Percentiles rank a stretch among this genome's conserved stretches.
phyloP scores from a whole-genome alignment of 495 filamentous ascomycete genomes.

The Aspergillus carlsbadensis region DNA sequence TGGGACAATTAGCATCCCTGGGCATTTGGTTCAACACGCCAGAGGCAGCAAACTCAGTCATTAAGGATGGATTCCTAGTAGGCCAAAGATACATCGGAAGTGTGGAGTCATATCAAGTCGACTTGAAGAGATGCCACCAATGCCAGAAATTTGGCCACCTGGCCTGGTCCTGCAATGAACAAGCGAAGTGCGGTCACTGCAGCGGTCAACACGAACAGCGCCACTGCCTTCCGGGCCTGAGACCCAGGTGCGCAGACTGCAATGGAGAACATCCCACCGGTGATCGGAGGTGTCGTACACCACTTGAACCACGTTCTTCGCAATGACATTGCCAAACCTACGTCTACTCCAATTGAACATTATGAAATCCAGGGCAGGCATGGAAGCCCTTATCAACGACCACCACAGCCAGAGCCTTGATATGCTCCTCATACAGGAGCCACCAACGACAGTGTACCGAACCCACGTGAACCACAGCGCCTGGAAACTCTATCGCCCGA shows the following conservation, averaged over 20 bases:
- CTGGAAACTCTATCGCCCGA: slow-evolving; percentile 27
- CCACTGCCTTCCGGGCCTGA: slow-evolving; percentile 21
- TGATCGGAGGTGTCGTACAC: slow-evolving; percentile 11
- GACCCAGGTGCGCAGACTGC: slow-evolving; percentile 23
- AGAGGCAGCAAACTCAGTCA: slow-evolving; percentile 23
- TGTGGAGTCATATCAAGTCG: slow-evolving; percentile 19
- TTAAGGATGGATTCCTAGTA: slow-evolving; percentile 23
- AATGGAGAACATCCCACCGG: slow-evolving; percentile 24
- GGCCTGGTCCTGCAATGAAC: slow-evolving; percentile 33
- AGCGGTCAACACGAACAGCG: slow-evolving; percentile 20
- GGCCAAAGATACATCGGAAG: slow-evolving; percentile 20
- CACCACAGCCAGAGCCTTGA: slow-evolving; percentile 25
- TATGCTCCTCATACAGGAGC: slow-evolving; percentile 29
- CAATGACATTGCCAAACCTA: slow-evolving; percentile 26
- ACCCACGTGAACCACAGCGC: slow-evolving; percentile 29
- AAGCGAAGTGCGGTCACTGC: slow-evolving; percentile 26
- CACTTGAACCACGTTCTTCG: slow-evolving; percentile 3
- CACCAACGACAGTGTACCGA: slow-evolving; percentile 20
- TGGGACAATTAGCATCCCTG: slow-evolving; percentile 17
- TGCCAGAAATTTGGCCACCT: slow-evolving; percentile 31
- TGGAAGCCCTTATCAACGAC: slow-evolving; percentile 34
- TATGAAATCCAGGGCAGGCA: slow-evolving; percentile 24
- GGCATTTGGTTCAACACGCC: slow-evolving; percentile 21
- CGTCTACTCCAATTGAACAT: slow-evolving; percentile 30
- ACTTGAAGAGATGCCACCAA: slow-evolving; percentile 26